phyloP scores from a whole-genome alignment of 164 flowering plant species.

The Nelumbo lutea region DNA sequence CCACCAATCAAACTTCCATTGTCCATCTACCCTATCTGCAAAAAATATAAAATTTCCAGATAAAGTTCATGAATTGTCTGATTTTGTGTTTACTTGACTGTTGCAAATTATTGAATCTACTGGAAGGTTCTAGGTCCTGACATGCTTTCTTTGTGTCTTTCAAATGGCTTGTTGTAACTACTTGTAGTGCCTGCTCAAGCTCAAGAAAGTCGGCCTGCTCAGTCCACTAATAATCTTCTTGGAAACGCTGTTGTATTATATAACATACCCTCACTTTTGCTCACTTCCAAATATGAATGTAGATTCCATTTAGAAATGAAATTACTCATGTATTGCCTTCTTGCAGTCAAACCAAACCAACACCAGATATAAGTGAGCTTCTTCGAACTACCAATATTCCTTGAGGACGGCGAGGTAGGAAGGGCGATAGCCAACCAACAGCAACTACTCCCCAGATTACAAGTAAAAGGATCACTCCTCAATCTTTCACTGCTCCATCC shows the following conservation, averaged over 20 bases:
- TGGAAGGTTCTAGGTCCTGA: too few relatives aligned
- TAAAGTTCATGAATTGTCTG: too few relatives aligned
- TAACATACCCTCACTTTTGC: neutral
- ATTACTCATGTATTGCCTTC: neutral
- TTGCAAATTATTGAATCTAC: too few relatives aligned
- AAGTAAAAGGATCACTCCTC: neutral
- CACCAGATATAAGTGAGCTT: neutral
- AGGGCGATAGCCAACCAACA: conserved; percentile 3
- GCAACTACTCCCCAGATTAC: conserved; percentile 2
- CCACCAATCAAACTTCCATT: too few relatives aligned
- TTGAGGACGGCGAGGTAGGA: neutral
- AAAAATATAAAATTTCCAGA: too few relatives aligned
- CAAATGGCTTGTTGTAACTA: neutral
- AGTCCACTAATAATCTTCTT: conserved; percentile 1
- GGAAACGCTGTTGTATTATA: conserved; percentile 6
- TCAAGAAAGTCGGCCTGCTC: neutral
- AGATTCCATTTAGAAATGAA: neutral
- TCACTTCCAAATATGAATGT: neutral
- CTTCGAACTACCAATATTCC: neutral
- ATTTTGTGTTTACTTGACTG: too few relatives aligned
- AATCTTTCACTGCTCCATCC: neutral
- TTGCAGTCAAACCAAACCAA: conserved; percentile 9
- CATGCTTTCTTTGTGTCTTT: neutral
- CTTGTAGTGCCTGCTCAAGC: conserved; percentile 4
- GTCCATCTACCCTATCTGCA: too few relatives aligned